phyloP scores from a whole-genome alignment of 225 moss, liverwort and hornwort genomes.

The Pseudisothecium myosuroides region DNA sequence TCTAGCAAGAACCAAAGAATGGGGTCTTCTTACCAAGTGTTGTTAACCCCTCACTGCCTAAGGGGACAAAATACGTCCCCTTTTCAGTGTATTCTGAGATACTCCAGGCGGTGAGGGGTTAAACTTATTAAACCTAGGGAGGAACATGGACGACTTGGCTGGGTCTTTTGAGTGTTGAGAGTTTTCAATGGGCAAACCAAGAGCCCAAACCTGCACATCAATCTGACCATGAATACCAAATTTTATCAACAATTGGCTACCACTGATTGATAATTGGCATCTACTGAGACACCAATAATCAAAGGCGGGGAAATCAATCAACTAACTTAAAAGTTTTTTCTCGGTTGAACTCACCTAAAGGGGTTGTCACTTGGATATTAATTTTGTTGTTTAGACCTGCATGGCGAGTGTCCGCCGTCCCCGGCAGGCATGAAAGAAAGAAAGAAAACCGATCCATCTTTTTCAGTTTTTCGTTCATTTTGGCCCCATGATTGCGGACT shows the following conservation, averaged over 20 bases:
- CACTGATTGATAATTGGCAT: not conserved
- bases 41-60: too few relatives aligned
- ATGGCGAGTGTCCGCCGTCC: too few relatives aligned
- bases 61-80: too few relatives aligned
- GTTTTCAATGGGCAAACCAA: not conserved
- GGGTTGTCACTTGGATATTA: not conserved
- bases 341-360: not conserved
- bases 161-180: too few relatives aligned
- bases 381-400: not conserved
- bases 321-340: not conserved
- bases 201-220: not conserved
- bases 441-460: not conserved
- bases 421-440: not conserved
- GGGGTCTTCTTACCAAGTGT: too few relatives aligned
- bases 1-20: too few relatives aligned
- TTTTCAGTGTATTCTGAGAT: too few relatives aligned
- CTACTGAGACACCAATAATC: not conserved
- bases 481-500: conserved; percentile 14
- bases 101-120: too few relatives aligned
- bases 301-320: not conserved
- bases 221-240: not conserved
- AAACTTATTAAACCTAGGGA: too few relatives aligned
- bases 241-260: not conserved
- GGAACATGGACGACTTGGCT: too few relatives aligned
- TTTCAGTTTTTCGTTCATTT: not conserved